Percentiles rank a stretch among this genome's conserved stretches.
phyloP scores from a whole-genome alignment of 805 yeast genomes.

The Martiniozyma abietophila region DNA sequence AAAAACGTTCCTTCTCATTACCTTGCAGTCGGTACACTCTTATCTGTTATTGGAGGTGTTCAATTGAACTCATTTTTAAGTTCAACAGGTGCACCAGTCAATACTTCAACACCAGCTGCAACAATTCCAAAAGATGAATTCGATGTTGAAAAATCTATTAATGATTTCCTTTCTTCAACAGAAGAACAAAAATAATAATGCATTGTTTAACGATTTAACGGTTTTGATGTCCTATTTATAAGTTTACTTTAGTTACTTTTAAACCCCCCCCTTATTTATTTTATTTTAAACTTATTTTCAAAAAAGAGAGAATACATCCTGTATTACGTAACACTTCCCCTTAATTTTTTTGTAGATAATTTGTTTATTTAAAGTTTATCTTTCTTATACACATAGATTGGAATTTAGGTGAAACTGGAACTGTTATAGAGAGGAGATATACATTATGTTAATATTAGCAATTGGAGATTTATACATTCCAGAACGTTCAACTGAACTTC shows the following conservation, averaged over 20 bases:
- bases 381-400: background rate
- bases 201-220: background rate
- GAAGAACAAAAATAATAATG: slow-evolving; percentile 3
- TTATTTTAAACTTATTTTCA: too few relatives aligned
- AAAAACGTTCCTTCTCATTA: slow-evolving; percentile 75
- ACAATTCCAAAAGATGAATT: slow-evolving; percentile 16
- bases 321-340: background rate
- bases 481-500: slow-evolving; percentile 61
- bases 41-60: slow-evolving; percentile 49
- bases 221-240: slow-evolving; percentile 2
- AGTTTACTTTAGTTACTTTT: slow-evolving; percentile 1
- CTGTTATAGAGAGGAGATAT: background rate
- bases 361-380: background rate
- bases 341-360: slow-evolving; percentile 1
- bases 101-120: slow-evolving; percentile 10
- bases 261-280: too few relatives aligned
- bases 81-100: slow-evolving; percentile 38
- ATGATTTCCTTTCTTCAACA: slow-evolving; percentile 21
- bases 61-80: slow-evolving; percentile 14
- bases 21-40: slow-evolving; percentile 74
- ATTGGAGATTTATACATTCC: slow-evolving; percentile 91
- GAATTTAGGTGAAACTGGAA: too few relatives aligned
- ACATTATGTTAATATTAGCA: slow-evolving; percentile 59
- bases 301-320: too few relatives aligned
- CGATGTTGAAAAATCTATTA: slow-evolving; percentile 26